phyloP scores from a whole-genome alignment of 257 asterid species.

The Plantago ovata region DNA sequence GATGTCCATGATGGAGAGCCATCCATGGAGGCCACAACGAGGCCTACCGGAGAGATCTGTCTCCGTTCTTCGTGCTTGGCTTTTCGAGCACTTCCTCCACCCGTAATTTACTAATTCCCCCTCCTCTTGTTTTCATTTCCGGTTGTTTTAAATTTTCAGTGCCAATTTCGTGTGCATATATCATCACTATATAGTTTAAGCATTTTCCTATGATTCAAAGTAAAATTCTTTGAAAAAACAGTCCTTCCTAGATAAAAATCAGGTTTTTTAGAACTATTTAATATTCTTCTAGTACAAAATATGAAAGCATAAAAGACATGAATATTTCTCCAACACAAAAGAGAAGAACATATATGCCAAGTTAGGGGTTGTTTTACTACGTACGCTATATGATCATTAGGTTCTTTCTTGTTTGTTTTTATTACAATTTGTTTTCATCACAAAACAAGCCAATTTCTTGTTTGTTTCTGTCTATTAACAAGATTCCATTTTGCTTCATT shows the following conservation, averaged over 20 bases:
- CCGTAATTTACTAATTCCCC: constrained; percentile 44
- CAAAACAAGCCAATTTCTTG: constrained; percentile 26
- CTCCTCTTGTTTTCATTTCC: background rate
- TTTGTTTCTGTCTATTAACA: constrained; percentile 26
- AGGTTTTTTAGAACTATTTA: too few species aligned
- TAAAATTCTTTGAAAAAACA: too few species aligned
- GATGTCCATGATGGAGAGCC: constrained; percentile 69
- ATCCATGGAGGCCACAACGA: constrained; percentile 92
- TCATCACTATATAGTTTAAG: too few species aligned
- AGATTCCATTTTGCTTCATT: constrained; percentile 23
- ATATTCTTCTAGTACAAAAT: too few species aligned
- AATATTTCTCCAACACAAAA: constrained; percentile 5
- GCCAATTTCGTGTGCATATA: constrained; percentile 19
- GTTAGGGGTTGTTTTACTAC: constrained; percentile 12
- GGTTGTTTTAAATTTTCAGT: background rate
- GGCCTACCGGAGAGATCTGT: constrained; percentile 88
- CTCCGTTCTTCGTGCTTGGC: constrained; percentile 83
- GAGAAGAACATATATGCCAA: constrained; percentile 19
- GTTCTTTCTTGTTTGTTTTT: constrained; percentile 30
- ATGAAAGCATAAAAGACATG: too few species aligned
- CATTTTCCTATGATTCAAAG: too few species aligned
- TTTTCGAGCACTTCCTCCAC: constrained; percentile 92
- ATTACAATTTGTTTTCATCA: constrained; percentile 26
- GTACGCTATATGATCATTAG: constrained; percentile 12
- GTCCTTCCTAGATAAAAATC: too few species aligned